Base-by-base conservation (phyloP, 2,329 filamentous ascomycete genomes). In the Diplodia scrobiculata region DNA sequence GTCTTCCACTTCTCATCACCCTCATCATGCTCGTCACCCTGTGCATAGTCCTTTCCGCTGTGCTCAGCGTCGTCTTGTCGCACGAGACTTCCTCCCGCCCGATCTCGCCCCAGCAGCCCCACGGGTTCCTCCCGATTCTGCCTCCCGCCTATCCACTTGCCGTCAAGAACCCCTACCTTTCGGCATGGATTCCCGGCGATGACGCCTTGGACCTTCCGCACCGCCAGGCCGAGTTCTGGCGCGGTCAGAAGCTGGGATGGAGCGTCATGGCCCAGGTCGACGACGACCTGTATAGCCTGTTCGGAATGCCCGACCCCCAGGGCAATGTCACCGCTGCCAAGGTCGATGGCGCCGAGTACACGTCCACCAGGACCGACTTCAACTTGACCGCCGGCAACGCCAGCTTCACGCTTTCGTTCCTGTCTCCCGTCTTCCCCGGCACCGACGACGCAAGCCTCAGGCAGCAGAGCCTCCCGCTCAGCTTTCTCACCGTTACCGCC, bases 141-240 rank as follows among this genome's bases (percentile, higher is more conserved):
- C 78, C 79, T 3, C 79, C 79, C 3, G 79, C 79, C 1, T 81
- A 81, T 67, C 79, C 79, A 1, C 67, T 81, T 48, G 79, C 79
- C 6, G 79, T 81, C 6, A 75, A 75, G 32, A 80, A 77, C 66
- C 78, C 79, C 29, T 80, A 80, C 67, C 72, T 80, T 9, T 80
- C 60, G 69, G 71, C 76, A 71, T 82, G 80, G 80, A 75, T 82
- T 66, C 79, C 79, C 10, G 76, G 78, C 50, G 73, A 77, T 55
- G 72, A 74, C 45, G 74, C 77, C 7, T 67, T 74, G 45, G 70
- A 72, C 14, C 66, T 81, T 25, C 78, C 79, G 2, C 74, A 72
- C 14, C 70, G 76, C 0, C 70, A 75, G 29, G 74, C 79, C 5
- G 74, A 81, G 65, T 82, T 82, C 67, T 81, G 79, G 79, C 72